These are phyloP conservation scores for Zygosaccharomyces pseudobailii DNA, from an alignment of 1,139 yeast species.

Conservation along the genomic window DNA sequence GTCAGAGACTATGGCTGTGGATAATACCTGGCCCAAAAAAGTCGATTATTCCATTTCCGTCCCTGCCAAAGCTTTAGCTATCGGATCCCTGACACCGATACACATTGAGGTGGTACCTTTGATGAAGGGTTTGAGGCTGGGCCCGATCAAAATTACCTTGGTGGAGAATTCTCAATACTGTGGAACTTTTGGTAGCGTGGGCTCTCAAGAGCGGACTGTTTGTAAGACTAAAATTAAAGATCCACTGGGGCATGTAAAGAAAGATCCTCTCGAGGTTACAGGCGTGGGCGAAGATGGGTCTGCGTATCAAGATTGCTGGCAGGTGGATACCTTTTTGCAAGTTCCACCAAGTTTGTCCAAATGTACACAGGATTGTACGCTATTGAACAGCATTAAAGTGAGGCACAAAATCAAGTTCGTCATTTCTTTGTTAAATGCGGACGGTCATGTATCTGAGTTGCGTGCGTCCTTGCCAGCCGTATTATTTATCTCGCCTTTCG, in stretches of 20 bases:
- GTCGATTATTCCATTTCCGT: slow-evolving; percentile 85
- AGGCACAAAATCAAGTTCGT: slow-evolving; percentile 57
- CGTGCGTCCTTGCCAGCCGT: slow-evolving; percentile 63
- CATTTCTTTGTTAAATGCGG: slow-evolving; percentile 52
- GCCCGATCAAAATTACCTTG: slow-evolving; percentile 61
- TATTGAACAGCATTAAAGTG: slow-evolving; percentile 49
- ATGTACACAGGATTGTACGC: slow-evolving; percentile 81
- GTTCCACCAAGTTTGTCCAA: slow-evolving; percentile 70
- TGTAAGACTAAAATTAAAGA: slow-evolving; percentile 42
- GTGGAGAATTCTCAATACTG: slow-evolving; percentile 64
- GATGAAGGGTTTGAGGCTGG: slow-evolving; percentile 72
- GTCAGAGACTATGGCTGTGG: slow-evolving; percentile 89
- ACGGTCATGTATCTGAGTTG: slow-evolving; percentile 63
- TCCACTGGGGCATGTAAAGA: slow-evolving; percentile 32
- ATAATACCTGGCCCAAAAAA: slow-evolving; percentile 93
- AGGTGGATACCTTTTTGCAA: slow-evolving; percentile 51
- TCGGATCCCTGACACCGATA: slow-evolving; percentile 75
- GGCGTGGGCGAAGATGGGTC: slow-evolving; percentile 10
- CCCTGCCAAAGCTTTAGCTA: slow-evolving; percentile 85
- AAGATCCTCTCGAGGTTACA: not conserved
- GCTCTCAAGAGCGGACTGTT: slow-evolving; percentile 56
- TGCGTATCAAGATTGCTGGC: slow-evolving; percentile 65
- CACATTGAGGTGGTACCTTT: slow-evolving; percentile 73
- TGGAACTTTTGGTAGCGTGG: slow-evolving; percentile 48
- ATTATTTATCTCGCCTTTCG: slow-evolving; percentile 69